Evolutionary conservation across 1,139 yeast genomes (phyloP), one percentile per base, ranked within the genome.

Genomic region (Tardiomyces digboiensis): DNA sequence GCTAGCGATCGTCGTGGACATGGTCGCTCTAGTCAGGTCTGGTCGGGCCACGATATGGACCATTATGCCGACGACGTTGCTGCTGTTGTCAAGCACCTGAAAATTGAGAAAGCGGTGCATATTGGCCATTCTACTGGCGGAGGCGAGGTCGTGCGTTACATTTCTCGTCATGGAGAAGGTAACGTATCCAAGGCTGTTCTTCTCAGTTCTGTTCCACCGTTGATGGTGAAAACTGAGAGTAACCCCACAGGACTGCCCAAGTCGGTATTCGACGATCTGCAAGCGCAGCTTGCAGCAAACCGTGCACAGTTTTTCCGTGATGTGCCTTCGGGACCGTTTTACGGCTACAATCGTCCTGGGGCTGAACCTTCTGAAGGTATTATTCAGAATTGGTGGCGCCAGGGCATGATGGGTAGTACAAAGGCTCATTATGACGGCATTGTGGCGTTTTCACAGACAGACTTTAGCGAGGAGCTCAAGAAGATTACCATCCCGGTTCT

Each of bases 91-190:
- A 41, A 39, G 19, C 46, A 45, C 14, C 43, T 46, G 18, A 43
- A 41, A 16, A 38, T 48, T 21, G 43, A 45, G 21, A 38, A 47
- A 23, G 49, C 48, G 2, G 42, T 48, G 37, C 44, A 42, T 36
- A 44, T 48, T 12, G 51, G 51, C 26, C 51, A 48, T 29, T 48
- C 51, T 8, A 42, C 42, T 16, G 51, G 51, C 7, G 51, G 51
- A n/a, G 49, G 51, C 12, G 45, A 48, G 38, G 51, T 44, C 19
- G 36, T 44, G 7, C 49, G 40, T 12, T 48, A 40, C 23, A 41
- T 46, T 10, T 44, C 44, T 20, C 39, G 41, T 29, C 43, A 46
- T 38, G 44, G 44, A 13, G 39, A 43, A 8, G 38, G 40, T n/a
- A 29, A 46, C 10, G 45, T 48, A 7, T n/a, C 38, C 21, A 46